These are phyloP conservation scores for Pelargonium australe DNA, from an alignment of 441 rosid genomes.

Conservation along the genomic window DNA sequence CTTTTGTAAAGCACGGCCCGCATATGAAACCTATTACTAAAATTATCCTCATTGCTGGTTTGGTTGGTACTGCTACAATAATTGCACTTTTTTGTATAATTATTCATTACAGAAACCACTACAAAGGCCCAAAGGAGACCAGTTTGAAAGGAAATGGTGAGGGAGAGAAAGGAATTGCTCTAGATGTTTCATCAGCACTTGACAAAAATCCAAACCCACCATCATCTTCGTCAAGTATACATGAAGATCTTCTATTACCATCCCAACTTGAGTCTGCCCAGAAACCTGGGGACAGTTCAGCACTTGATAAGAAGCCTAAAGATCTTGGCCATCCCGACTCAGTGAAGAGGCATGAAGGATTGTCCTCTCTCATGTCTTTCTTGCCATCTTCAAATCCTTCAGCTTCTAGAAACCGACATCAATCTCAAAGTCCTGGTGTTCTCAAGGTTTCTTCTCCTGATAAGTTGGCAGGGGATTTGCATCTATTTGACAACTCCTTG, in stretches of 20 bases:
- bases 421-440: slow-evolving; percentile 28
- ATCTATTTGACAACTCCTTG: slow-evolving; percentile 45
- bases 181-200: slow-evolving; percentile 31
- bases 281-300: slow-evolving; percentile 37
- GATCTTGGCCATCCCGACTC: slow-evolving; percentile 25
- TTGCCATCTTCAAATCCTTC: slow-evolving; percentile 50
- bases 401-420: slow-evolving; percentile 28
- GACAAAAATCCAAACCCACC: slow-evolving; percentile 34
- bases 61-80: slow-evolving; percentile 36
- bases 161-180: slow-evolving; percentile 25
- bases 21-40: slow-evolving; percentile 35
- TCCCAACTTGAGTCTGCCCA: slow-evolving; percentile 24
- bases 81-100: slow-evolving; percentile 34
- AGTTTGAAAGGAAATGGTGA: slow-evolving; percentile 23
- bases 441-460: slow-evolving; percentile 37
- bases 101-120: slow-evolving; percentile 26
- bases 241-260: slow-evolving; percentile 30
- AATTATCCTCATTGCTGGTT: slow-evolving; percentile 45
- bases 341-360: slow-evolving; percentile 32
- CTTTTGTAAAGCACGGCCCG: slow-evolving; percentile 25
- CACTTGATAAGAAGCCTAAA: slow-evolving; percentile 25
- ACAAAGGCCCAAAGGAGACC: slow-evolving; percentile 23
- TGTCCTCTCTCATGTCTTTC: slow-evolving; percentile 45
- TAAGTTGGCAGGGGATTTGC: slow-evolving; percentile 51
- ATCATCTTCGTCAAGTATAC: slow-evolving; percentile 38